Conservation (phyloP, 139 green algal species). For the Asterochloris erici region DNA sequence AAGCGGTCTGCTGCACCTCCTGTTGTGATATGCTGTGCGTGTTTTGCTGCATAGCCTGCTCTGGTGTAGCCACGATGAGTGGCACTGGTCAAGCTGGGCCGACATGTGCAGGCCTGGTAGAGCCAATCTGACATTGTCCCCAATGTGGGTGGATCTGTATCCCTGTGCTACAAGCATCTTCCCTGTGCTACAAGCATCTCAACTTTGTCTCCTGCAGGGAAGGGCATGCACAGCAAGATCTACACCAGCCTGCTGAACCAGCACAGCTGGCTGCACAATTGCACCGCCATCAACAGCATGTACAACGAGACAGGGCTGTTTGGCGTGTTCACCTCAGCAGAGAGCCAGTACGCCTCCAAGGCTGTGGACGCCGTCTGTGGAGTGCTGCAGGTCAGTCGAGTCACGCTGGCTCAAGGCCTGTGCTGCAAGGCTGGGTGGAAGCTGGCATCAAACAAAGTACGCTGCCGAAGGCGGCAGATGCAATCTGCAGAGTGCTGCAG, state of each 20-base stretch:
- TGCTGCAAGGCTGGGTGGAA: no score
- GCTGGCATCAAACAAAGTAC: no score
- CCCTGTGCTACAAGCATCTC: conserved; percentile 27
- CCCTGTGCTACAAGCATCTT: conserved; percentile 11
- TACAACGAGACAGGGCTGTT: conserved; percentile 91
- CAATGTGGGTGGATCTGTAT: not conserved
- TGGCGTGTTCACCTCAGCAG: conserved; percentile 67
- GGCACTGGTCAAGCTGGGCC: no score
- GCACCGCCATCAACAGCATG: conserved; percentile 78
- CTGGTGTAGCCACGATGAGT: no score
- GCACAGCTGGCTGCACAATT: conserved; percentile 78
- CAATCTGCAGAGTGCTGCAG: no score
- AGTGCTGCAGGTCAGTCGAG: conserved; percentile 36
- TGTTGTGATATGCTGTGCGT: no score
- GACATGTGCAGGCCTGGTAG: not conserved
- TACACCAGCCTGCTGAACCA: conserved; percentile 93
- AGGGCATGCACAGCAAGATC: conserved; percentile 96
- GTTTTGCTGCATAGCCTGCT: no score
- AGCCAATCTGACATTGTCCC: not conserved
- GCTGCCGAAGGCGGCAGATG: no score
- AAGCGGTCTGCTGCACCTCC: no score
- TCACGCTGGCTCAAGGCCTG: no score
- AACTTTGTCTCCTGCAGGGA: conserved; percentile 62
- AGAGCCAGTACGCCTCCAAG: conserved; percentile 37
- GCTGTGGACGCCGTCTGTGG: conserved; percentile 47